Percentiles rank a stretch among this genome's conserved stretches.
Conservation (phyloP, 2,329 filamentous ascomycete species). For the Trichoderma asperellum region DNA sequence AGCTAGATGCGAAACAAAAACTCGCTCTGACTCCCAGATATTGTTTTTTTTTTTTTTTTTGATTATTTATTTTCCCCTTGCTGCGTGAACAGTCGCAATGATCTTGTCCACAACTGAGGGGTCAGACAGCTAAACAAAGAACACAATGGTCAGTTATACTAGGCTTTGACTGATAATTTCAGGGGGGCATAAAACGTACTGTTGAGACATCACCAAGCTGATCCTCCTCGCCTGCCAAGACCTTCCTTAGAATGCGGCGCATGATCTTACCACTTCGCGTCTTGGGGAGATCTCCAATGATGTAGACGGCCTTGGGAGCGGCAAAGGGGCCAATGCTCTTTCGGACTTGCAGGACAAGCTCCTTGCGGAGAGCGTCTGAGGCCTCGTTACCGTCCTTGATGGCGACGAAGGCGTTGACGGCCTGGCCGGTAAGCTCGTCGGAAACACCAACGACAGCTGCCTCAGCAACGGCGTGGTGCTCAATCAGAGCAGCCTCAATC, state of each 20-base stretch:
- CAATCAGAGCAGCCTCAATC: conserved; percentile 94
- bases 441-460: conserved; percentile 91
- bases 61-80: conserved; percentile 54
- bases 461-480: conserved; percentile 88
- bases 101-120: conserved; percentile 88
- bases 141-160: conserved; percentile 24
- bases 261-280: conserved; percentile 99
- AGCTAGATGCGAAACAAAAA: conserved; percentile 25
- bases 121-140: conserved; percentile 71
- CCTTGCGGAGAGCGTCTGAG: conserved; percentile 83
- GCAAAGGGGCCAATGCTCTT: conserved; percentile 98
- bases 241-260: conserved; percentile 95
- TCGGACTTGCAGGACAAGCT: conserved; percentile 90
- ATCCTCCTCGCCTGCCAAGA: conserved; percentile 94
- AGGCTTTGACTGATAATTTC: background rate
- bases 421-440: conserved; percentile 95
- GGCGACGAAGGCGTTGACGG: conserved; percentile 94
- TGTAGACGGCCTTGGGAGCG: conserved; percentile 88
- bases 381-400: conserved; percentile 83
- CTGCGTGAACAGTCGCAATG: conserved; percentile 75
- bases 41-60: background rate
- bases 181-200: conserved; percentile 57
- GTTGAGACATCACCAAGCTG: conserved; percentile 92
- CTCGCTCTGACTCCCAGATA: conserved; percentile 12
- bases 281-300: conserved; percentile 94